Evolutionary conservation across 2,329 filamentous ascomycete species (phyloP).

Genomic region (Lasiodiplodia sp.): DNA sequence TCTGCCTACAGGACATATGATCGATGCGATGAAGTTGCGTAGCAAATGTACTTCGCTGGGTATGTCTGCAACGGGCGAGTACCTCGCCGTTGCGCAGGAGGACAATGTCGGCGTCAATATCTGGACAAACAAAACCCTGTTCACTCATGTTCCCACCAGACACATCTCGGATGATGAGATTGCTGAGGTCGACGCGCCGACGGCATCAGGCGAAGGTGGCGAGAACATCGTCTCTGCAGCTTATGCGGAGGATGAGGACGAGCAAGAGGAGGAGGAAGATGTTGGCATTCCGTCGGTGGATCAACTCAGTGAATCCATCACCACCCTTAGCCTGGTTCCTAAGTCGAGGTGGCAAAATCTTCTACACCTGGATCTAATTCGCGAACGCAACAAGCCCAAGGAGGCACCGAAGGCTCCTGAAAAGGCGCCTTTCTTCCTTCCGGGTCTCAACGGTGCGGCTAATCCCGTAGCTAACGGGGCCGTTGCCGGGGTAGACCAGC

Average conservation of each 20-base stretch:
- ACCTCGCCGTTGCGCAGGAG: constrained; percentile 86
- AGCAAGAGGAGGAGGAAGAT: constrained; percentile 54
- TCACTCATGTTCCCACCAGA: constrained; percentile 84
- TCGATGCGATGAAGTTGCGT: constrained; percentile 85
- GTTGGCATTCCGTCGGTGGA: constrained; percentile 65
- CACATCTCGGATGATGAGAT: constrained; percentile 84
- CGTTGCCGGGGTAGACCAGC: constrained; percentile 35
- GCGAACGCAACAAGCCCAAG: constrained; percentile 91
- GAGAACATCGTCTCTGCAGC: constrained; percentile 78
- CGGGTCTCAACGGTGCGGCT: constrained; percentile 59
- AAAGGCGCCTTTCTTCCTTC: constrained; percentile 95
- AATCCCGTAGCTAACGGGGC: constrained; percentile 33
- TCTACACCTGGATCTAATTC: constrained; percentile 87
- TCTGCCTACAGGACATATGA: constrained; percentile 90
- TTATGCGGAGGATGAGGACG: constrained; percentile 65
- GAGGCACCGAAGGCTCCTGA: constrained; percentile 91
- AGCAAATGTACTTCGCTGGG: constrained; percentile 82
- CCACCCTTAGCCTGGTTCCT: constrained; percentile 88
- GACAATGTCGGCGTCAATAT: constrained; percentile 87
- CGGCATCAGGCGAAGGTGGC: constrained; percentile 82
- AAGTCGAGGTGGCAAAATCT: constrained; percentile 94
- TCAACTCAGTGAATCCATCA: constrained; percentile 81
- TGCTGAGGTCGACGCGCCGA: constrained; percentile 70
- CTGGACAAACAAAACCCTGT: constrained; percentile 94
- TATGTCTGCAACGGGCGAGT: constrained; percentile 91